Conservation (phyloP, 2,329 filamentous ascomycete species). For the Aspergillus sp. region DNA sequence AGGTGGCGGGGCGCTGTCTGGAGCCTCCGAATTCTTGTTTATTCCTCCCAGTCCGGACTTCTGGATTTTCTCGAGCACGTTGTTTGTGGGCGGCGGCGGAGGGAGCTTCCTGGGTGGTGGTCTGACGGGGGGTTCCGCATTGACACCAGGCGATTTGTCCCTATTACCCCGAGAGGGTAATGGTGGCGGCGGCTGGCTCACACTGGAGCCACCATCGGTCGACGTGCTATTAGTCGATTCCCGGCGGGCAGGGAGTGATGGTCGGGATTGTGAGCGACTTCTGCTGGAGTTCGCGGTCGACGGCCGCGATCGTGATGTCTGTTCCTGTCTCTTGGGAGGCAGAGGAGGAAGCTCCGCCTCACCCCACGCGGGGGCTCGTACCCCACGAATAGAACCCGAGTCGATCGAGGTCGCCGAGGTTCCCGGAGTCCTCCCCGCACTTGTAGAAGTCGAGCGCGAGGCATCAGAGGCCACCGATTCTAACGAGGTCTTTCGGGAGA, state of each 20-base stretch:
- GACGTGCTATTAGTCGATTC: slow-evolving; percentile 18
- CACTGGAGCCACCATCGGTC: slow-evolving; percentile 5
- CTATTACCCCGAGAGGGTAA: slow-evolving; percentile 22
- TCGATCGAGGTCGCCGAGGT: slow-evolving; percentile 32
- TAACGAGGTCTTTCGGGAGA: slow-evolving; percentile 41
- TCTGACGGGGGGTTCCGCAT: slow-evolving; percentile 14
- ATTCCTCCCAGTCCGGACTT: slow-evolving; percentile 50
- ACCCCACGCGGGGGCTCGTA: slow-evolving; percentile 59
- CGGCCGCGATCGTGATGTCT: slow-evolving; percentile 24
- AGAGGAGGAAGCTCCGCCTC: slow-evolving; percentile 55
- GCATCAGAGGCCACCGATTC: slow-evolving; percentile 57
- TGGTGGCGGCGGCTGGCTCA: slow-evolving; percentile 23
- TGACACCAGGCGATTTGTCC: slow-evolving; percentile 14
- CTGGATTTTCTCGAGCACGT: slow-evolving; percentile 37
- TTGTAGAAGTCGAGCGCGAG: slow-evolving; percentile 47
- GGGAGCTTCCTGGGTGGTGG: slow-evolving; percentile 34
- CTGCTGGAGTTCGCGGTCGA: slow-evolving; percentile 12
- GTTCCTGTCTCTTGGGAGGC: slow-evolving; percentile 48
- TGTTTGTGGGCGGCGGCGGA: slow-evolving; percentile 33
- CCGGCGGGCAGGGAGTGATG: slow-evolving; percentile 22
- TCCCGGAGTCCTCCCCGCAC: slow-evolving; percentile 39
- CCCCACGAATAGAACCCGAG: slow-evolving; percentile 32
- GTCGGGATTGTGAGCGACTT: slow-evolving; percentile 19
- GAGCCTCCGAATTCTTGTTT: slow-evolving; percentile 34
- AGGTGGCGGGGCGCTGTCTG: slow-evolving; percentile 16